Evolutionary conservation across 1,139 yeast species (phyloP).

Genomic region (Casaregolazyma lundiana): DNA sequence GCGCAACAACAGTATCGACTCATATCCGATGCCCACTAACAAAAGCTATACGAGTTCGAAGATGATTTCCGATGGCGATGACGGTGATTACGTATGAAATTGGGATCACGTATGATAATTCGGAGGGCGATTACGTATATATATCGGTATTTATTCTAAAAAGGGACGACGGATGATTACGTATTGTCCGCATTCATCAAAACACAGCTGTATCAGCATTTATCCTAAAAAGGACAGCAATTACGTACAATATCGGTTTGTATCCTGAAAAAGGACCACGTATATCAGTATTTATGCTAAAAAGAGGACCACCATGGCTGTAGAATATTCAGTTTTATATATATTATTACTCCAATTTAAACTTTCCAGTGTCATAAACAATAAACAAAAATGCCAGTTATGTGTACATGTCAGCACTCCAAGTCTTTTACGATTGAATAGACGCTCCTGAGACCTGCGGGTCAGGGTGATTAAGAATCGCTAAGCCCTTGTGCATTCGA

Average conservation of each 20-base stretch:
- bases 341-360: not conserved
- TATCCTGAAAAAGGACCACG: too few relatives aligned
- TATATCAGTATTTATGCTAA: too few relatives aligned
- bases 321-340: too few relatives aligned
- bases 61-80: conserved; percentile 12
- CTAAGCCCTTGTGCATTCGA: conserved; percentile 13
- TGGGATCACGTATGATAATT: not conserved
- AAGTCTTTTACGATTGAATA: not conserved
- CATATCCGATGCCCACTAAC: conserved; percentile 16
- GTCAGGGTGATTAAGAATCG: conserved; percentile 14
- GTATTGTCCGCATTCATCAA: too few relatives aligned
- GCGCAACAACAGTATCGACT: conserved; percentile 26
- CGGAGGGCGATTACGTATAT: not conserved
- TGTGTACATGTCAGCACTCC: not conserved
- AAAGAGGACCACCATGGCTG: too few relatives aligned
- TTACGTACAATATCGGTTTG: too few relatives aligned
- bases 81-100: not conserved
- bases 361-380: not conserved
- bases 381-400: not conserved
- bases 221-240: too few relatives aligned
- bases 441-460: conserved; percentile 2
- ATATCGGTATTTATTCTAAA: too few relatives aligned
- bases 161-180: too few relatives aligned
- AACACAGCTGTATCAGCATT: too few relatives aligned
- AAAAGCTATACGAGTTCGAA: conserved; percentile 15